Evolutionary conservation across 495 filamentous ascomycete genomes (phyloP).

Genomic region (Aspergillus homomorphus): DNA sequence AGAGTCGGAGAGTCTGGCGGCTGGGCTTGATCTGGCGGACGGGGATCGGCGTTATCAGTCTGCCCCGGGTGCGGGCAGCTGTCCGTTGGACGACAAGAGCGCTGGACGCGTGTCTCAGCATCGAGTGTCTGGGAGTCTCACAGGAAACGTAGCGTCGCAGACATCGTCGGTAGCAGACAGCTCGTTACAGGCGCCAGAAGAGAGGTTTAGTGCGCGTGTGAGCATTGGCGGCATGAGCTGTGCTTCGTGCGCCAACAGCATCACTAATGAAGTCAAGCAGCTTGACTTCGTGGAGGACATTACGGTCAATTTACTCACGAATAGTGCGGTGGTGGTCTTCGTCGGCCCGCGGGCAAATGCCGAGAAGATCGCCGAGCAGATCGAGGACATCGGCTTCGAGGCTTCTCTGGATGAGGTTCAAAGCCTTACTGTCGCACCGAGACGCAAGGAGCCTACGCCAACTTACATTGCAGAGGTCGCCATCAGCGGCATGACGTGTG

Average conservation of each 20-base stretch:
- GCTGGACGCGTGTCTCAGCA: constrained; percentile 2
- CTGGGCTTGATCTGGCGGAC: neutral
- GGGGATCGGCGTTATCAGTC: neutral
- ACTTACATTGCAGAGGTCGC: constrained; percentile 58
- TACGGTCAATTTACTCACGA: constrained; percentile 57
- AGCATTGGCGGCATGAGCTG: constrained; percentile 66
- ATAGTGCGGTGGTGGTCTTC: constrained; percentile 52
- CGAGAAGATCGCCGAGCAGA: constrained; percentile 42
- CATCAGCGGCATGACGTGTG: constrained; percentile 84
- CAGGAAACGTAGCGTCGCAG: neutral
- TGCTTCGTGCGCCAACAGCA: constrained; percentile 55
- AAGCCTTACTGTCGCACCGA: constrained; percentile 24
- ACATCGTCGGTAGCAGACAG: neutral
- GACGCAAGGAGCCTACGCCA: neutral
- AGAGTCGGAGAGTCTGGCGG: constrained; percentile 10
- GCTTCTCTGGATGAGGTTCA: constrained; percentile 46
- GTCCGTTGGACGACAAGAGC: neutral
- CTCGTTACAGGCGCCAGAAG: neutral
- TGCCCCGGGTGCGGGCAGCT: neutral
- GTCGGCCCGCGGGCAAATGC: constrained; percentile 39
- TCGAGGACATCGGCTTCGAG: constrained; percentile 57
- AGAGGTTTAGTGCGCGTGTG: constrained; percentile 43
- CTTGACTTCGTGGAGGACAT: constrained; percentile 52
- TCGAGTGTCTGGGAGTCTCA: neutral
- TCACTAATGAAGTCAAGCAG: constrained; percentile 49